phyloP scores from a whole-genome alignment of 257 asterid genomes.

The Solanum chmielewskii region DNA sequence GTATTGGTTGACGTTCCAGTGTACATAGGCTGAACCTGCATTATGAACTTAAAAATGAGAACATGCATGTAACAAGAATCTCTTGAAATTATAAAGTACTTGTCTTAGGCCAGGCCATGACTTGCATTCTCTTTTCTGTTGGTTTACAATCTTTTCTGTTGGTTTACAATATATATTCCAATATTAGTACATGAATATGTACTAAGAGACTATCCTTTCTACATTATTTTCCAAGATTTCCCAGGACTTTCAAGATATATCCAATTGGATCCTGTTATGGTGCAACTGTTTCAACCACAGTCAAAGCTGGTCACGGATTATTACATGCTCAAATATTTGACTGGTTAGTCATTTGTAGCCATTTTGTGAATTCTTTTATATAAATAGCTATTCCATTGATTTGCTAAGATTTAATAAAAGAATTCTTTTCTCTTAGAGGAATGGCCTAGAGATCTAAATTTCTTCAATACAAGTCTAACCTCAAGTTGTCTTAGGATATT shows the following conservation, averaged over 20 bases:
- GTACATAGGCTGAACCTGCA: conserved; percentile 7
- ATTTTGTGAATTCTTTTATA: neutral
- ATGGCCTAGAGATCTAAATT: neutral
- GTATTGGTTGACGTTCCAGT: conserved; percentile 17
- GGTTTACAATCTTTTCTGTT: neutral
- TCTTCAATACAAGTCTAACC: neutral
- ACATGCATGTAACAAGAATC: neutral
- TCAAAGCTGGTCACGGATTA: neutral
- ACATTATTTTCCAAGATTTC: neutral
- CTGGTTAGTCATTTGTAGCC: neutral
- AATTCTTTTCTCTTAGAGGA: neutral
- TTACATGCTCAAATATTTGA: neutral
- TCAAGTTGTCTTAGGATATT: neutral
- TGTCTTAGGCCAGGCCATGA: neutral
- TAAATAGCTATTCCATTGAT: neutral
- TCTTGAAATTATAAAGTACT: neutral
- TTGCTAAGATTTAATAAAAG: neutral
- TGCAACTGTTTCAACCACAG: neutral
- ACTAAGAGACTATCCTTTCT: neutral
- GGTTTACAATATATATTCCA: neutral
- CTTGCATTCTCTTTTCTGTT: neutral
- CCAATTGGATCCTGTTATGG: neutral
- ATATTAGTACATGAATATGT: neutral
- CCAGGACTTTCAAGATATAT: neutral
- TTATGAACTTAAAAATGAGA: neutral